Percentiles rank a stretch among this genome's conserved stretches.
These are phyloP conservation scores for Arthroderma sp. DNA, from an alignment of 2,329 filamentous ascomycete species.

Conservation along the genomic window DNA sequence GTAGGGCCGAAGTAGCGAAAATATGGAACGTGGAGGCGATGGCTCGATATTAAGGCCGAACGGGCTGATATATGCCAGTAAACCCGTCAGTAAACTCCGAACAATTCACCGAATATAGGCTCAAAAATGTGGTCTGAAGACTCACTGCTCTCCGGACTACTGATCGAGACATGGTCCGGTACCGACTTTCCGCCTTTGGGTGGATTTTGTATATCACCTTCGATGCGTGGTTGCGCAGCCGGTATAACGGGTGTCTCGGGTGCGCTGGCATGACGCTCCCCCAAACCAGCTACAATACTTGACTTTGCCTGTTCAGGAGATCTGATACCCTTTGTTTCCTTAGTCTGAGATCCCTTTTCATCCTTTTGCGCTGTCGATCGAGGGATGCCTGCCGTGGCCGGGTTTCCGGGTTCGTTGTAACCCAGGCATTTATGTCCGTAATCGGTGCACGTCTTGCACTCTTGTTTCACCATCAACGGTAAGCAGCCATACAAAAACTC, in stretches of 20 bases:
- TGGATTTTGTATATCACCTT: too few species aligned
- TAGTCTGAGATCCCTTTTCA: neutral
- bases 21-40: constrained; percentile 54
- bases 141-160: constrained; percentile 27
- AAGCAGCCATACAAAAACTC: too few species aligned
- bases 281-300: too few species aligned
- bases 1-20: constrained; percentile 86
- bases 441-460: constrained; percentile 59
- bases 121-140: constrained; percentile 1
- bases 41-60: constrained; percentile 24
- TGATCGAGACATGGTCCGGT: constrained; percentile 7
- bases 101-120: neutral
- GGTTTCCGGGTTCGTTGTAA: constrained; percentile 41
- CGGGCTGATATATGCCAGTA: constrained; percentile 15
- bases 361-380: constrained; percentile 8
- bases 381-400: constrained; percentile 11
- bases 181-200: too few species aligned
- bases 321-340: too few species aligned
- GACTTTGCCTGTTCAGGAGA: too few species aligned
- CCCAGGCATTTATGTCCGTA: constrained; percentile 58
- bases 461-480: constrained; percentile 9
- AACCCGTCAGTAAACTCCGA: neutral
- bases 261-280: too few species aligned
- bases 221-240: too few species aligned
- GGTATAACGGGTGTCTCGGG: too few species aligned